Evolutionary conservation across 768 basidiomycete genomes (phyloP).

Genomic region (Stropharia rugosoannulata): DNA sequence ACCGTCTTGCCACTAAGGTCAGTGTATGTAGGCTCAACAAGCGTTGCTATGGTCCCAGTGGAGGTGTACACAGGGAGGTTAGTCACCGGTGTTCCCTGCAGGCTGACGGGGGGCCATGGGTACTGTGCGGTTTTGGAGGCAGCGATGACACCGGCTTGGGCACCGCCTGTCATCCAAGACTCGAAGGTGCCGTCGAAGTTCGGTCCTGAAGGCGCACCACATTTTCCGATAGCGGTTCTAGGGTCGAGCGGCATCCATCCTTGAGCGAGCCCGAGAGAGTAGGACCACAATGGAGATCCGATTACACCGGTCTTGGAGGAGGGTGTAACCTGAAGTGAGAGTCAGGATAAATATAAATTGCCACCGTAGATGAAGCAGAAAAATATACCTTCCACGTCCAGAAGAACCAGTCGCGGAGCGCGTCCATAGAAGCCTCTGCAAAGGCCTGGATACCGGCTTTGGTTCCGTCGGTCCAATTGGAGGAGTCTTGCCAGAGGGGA

Average conservation of each 20-base stretch:
- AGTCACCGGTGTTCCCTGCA: slow-evolving; percentile 39
- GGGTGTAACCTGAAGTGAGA: slow-evolving; percentile 28
- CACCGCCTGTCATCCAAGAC: slow-evolving; percentile 71
- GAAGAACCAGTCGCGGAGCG: slow-evolving; percentile 44
- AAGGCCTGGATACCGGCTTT: slow-evolving; percentile 48
- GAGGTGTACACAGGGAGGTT: slow-evolving; percentile 65
- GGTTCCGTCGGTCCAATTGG: slow-evolving; percentile 44
- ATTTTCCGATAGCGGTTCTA: slow-evolving; percentile 52
- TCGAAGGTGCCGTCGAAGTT: slow-evolving; percentile 46
- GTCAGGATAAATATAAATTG: not conserved
- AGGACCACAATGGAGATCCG: slow-evolving; percentile 48
- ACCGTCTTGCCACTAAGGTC: slow-evolving; percentile 36
- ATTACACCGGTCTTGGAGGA: slow-evolving; percentile 35
- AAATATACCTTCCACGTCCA: slow-evolving; percentile 52
- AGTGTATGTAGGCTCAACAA: slow-evolving; percentile 44
- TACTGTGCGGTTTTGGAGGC: slow-evolving; percentile 36
- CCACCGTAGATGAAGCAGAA: not conserved
- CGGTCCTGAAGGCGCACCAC: slow-evolving; percentile 41
- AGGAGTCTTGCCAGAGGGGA: slow-evolving; percentile 46
- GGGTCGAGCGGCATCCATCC: slow-evolving; percentile 56
- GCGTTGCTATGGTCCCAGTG: slow-evolving; percentile 60
- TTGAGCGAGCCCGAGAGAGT: slow-evolving; percentile 37
- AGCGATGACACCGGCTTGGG: slow-evolving; percentile 50
- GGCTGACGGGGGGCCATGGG: slow-evolving; percentile 63
- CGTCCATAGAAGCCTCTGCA: slow-evolving; percentile 52